Base-by-base conservation (phyloP, 306 rosid genomes). In the Dryas alaskensis region DNA sequence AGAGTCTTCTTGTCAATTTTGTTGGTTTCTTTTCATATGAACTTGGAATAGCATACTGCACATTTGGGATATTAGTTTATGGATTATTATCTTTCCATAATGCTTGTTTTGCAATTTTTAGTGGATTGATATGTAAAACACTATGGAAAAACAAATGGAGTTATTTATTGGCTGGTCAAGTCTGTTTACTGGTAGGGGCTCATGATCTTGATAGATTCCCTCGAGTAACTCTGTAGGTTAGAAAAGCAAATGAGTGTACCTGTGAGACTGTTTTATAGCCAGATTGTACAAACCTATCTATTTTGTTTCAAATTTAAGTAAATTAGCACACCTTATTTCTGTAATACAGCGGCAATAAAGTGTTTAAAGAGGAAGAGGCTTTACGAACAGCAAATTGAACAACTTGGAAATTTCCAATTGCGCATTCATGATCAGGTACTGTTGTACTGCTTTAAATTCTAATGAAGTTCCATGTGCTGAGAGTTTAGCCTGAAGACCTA, bases 371-470 rank as follows among this genome's bases (percentile, higher is more conserved):
- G 96, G 89, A 94, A 92, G 85, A 89, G 85, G 74, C 83, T 94
- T 57, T 94, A 94, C 48, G 99, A 94, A 82, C 97, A 94, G 67
- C 97, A 94, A 83, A 81, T 94, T 78, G 99, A 94, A 87, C 92
- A 87, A 84, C 99, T 94, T 65, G 99, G 99, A 37, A 94, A 94
- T 87, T 94, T 92, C 85, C 99, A 94, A 73, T 77, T 94, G 90
- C 97, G 99, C 19, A 87, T 94, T 77, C 99, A 94, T 65, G 99
- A 94, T 78, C 99, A 94, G 96, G 99, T 94, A 70, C 46, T 67
- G 25, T 67, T 76, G 54, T 3, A 5, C 31, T 49, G 45, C 2
- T 49, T 25, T 42, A 44, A 13, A 31, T 45, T 60, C 5, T 57
- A 47, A 8, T 53, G 16, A 44, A 44, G 19, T 25, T 8, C 5